phyloP scores from a whole-genome alignment of 73 alveolate species.

The Paramecium biaurelia region DNA sequence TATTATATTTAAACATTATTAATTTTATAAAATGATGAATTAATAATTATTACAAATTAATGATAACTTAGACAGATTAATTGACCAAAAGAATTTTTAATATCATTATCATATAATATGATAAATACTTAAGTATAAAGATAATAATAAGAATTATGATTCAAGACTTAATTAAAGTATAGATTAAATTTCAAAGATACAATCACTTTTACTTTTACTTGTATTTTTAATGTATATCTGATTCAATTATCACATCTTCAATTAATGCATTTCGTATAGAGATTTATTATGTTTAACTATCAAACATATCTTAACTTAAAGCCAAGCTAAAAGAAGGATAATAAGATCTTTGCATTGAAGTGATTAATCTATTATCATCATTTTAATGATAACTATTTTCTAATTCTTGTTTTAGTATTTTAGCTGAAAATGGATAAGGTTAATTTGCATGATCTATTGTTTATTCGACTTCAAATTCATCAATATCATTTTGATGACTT shows the following conservation, averaged over 20 bases:
- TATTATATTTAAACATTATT: too few species aligned
- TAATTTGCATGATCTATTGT: background rate
- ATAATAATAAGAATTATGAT: background rate
- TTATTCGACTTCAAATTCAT: conserved; percentile 29
- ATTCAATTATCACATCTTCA: conserved; percentile 4
- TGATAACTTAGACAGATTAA: too few species aligned
- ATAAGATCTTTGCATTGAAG: background rate
- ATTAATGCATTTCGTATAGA: background rate
- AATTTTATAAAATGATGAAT: too few species aligned
- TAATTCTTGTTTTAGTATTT: background rate
- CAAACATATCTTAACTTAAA: background rate
- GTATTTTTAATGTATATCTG: background rate
- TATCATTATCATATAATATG: background rate
- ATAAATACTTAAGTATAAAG: background rate
- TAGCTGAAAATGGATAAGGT: conserved; percentile 18
- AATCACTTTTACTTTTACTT: background rate
- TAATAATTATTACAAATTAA: too few species aligned
- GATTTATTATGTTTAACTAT: background rate
- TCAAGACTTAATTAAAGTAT: background rate
- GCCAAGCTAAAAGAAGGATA: background rate
- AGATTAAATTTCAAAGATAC: background rate
- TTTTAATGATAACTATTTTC: conserved; percentile 19
- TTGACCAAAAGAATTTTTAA: too few species aligned
- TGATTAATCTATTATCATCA: background rate
- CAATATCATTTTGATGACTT: background rate